Percentiles rank a stretch among this genome's conserved stretches.
phyloP scores from a whole-genome alignment of 1,139 yeast species.

The Entelexis paramagnoliae region DNA sequence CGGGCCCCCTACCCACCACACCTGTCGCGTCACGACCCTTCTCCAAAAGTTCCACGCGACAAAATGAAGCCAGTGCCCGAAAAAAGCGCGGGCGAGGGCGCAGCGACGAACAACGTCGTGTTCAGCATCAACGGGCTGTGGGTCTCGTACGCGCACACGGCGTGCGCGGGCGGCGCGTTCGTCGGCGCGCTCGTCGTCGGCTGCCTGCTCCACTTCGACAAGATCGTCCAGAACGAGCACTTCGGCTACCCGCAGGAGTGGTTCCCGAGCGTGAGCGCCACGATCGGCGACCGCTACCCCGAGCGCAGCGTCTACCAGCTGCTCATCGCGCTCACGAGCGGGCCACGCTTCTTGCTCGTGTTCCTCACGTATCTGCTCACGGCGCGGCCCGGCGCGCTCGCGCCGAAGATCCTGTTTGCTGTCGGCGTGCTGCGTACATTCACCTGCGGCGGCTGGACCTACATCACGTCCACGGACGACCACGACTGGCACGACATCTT shows the following conservation, averaged over 20 bases:
- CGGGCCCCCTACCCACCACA: background rate
- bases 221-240: slow-evolving; percentile 76
- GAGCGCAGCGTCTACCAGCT: slow-evolving; percentile 88
- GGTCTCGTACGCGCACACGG: slow-evolving; percentile 26
- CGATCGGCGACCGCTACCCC: slow-evolving; percentile 94
- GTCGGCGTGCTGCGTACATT: slow-evolving; percentile 73
- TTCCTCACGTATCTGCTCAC: slow-evolving; percentile 45
- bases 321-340: slow-evolving; percentile 42
- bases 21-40: slow-evolving; percentile 3
- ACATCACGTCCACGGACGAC: slow-evolving; percentile 91
- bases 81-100: background rate
- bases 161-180: slow-evolving; percentile 25
- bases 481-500: slow-evolving; percentile 93
- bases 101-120: slow-evolving; percentile 9
- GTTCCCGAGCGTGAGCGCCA: slow-evolving; percentile 95
- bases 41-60: background rate
- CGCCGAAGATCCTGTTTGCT: slow-evolving; percentile 40
- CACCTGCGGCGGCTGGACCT: slow-evolving; percentile 98
- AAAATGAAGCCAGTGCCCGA: slow-evolving; percentile 5
- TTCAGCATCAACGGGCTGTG: slow-evolving; percentile 24
- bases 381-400: slow-evolving; percentile 33
- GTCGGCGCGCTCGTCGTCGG: slow-evolving; percentile 24
- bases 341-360: slow-evolving; percentile 70
- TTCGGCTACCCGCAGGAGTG: slow-evolving; percentile 95
- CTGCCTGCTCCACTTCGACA: slow-evolving; percentile 35